Base-by-base conservation (phyloP, 176 grass and related monocot species). In the Calamus simplicifolius region DNA sequence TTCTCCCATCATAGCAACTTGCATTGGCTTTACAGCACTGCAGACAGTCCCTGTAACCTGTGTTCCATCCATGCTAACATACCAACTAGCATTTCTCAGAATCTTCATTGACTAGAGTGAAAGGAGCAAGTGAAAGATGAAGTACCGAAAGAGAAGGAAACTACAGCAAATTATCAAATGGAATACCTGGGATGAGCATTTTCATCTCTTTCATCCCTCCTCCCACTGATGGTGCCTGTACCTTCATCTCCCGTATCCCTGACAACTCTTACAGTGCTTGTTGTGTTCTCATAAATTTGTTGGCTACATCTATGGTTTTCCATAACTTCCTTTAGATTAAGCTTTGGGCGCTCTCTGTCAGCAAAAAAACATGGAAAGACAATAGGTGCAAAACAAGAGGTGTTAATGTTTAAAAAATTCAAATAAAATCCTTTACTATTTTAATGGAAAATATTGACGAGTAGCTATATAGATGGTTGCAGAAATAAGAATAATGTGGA, bases 311-410 rank as follows among this genome's bases (percentile, higher is more conserved):
- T 38, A 48, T 80, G 78, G 8, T 16, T 79, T 76, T 84, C 79
- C 15, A 73, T 67, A 25, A 48, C 80, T 51, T 66, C 71, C 70
- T 92, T 89, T 69, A 51, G 54, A 5, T 60, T 56, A 78, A 89
- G 86, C 57, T 93, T 99, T 43, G 94, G 94, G 3, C 85, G 70
- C 63, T 86, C 94, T 79, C 94, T 99, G 57, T 54, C 14, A 54
- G 30, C 8, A 62, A 30, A 31, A 2, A 18, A 62, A 54, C 62
- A 48, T 82, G 71, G 71, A 70, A 58, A 7, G 73, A 21, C 5
- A 75, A 69, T 62, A 78, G 30, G 76, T 15, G 49, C 62, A 78
- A 43, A 57, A 25, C 18, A 57, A 50, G 29, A 58, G 12, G 10
- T 43, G 35, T 43, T 43, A 78, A 43, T 48, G 61, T 50, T 54